phyloP scores from a whole-genome alignment of 2,329 filamentous ascomycete species.

The Phyllosticta citriasiana region DNA sequence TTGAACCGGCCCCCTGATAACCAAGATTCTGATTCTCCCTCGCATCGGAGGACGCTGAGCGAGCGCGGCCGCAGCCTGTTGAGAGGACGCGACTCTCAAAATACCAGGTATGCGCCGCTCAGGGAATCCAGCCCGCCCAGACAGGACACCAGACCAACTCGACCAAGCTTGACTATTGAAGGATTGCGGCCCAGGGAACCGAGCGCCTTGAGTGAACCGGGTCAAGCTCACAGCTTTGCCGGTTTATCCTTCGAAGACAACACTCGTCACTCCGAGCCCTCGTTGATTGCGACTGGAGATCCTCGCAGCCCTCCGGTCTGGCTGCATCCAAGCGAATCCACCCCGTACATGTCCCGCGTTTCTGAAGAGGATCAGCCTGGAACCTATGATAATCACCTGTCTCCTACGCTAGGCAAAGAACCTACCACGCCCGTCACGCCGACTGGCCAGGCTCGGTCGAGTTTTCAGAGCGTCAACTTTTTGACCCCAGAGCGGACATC shows the following conservation, averaged over 20 bases:
- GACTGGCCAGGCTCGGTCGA: constrained; percentile 33
- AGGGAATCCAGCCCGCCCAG: constrained; percentile 38
- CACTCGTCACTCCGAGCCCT: constrained; percentile 15
- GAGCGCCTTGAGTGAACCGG: constrained; percentile 25
- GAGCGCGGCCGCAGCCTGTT: constrained; percentile 39
- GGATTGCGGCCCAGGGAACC: constrained; percentile 25
- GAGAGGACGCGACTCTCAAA: constrained; percentile 31
- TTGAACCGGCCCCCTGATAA: constrained; percentile 31
- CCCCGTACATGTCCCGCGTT: constrained; percentile 18
- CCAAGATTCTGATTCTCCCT: constrained; percentile 18
- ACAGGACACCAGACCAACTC: constrained; percentile 19
- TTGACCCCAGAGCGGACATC: constrained; percentile 30
- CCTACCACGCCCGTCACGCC: constrained; percentile 31
- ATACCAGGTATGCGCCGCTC: constrained; percentile 43
- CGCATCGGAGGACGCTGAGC: constrained; percentile 37
- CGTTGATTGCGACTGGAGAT: constrained; percentile 31
- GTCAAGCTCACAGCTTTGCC: constrained; percentile 38
- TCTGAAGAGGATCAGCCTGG: constrained; percentile 23
- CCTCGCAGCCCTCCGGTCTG: constrained; percentile 30
- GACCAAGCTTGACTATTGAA: constrained; percentile 25
- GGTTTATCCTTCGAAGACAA: constrained; percentile 35
- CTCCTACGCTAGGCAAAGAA: constrained; percentile 40
- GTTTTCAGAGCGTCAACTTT: constrained; percentile 46
- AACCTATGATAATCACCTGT: constrained; percentile 28
- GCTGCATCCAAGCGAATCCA: constrained; percentile 14